Evolutionary conservation across 306 rosid genomes (phyloP).

Genomic region (Inga oerstediana): DNA sequence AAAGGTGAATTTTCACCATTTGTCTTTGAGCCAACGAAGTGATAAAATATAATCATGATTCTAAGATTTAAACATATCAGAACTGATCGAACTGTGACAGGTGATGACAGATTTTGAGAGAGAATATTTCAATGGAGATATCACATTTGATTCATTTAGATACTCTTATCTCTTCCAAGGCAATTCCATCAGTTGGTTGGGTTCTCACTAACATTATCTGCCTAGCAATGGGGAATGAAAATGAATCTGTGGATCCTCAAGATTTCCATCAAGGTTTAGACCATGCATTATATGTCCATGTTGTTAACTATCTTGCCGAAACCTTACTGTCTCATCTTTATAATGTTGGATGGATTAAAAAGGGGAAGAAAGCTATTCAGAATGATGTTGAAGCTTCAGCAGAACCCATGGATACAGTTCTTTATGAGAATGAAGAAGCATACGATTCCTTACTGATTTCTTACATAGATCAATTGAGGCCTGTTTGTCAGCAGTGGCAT

Average conservation of each 20-base stretch:
- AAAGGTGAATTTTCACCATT: conserved; percentile 18
- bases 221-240: conserved; percentile 64
- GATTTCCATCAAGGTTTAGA: conserved; percentile 72
- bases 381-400: conserved; percentile 43
- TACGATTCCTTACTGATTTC: conserved; percentile 52
- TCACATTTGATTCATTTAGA: conserved; percentile 54
- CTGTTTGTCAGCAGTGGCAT: conserved; percentile 92
- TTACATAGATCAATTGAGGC: conserved; percentile 71
- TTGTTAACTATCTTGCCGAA: conserved; percentile 62
- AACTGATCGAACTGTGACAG: conserved; percentile 93
- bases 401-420: conserved; percentile 40
- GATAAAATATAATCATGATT: conserved; percentile 34
- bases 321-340: conserved; percentile 64
- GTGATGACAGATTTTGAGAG: conserved; percentile 91
- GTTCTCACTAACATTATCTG: conserved; percentile 79
- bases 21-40: conserved; percentile 28
- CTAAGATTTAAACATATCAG: conserved; percentile 61
- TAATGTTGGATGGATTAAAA: conserved; percentile 51
- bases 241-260: conserved; percentile 51
- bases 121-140: conserved; percentile 65
- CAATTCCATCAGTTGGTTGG: conserved; percentile 89
- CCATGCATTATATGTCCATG: conserved; percentile 62
- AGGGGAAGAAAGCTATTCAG: conserved; percentile 48
- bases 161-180: conserved; percentile 47
- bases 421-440: conserved; percentile 44